Conservation (phyloP, 2,329 filamentous ascomycete species). For the Beauveria asiatica region DNA sequence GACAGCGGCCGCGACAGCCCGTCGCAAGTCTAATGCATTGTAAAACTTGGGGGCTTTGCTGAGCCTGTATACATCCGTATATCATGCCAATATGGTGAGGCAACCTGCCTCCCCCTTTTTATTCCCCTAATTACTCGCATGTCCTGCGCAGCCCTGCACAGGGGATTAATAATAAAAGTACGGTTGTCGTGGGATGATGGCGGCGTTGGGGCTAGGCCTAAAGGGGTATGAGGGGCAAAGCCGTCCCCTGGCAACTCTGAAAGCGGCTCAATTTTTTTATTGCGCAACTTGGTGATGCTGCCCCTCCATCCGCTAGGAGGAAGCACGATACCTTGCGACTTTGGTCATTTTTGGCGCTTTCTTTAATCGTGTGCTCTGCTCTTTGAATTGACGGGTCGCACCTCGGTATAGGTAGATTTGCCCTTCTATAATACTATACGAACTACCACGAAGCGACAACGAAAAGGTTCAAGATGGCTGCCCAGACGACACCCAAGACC, state of each 20-base stretch:
- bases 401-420: neutral
- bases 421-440: neutral
- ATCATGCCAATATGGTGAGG: neutral
- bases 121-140: neutral
- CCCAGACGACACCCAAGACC: constrained; percentile 36
- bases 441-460: neutral
- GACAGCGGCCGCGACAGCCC: neutral
- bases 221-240: constrained; percentile 26
- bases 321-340: neutral
- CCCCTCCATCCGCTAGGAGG: constrained; percentile 1
- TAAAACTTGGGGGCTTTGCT: neutral
- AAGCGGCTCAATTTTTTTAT: constrained; percentile 17
- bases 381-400: neutral
- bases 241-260: neutral
- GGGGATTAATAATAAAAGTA: neutral
- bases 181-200: neutral
- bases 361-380: neutral
- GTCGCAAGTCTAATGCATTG: neutral
- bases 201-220: constrained; percentile 14
- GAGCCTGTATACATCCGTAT: neutral
- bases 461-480: neutral
- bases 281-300: constrained; percentile 3
- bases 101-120: neutral
- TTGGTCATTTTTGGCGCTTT: neutral
- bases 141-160: neutral